These are phyloP conservation scores for Pleurozium schreberi DNA, from an alignment of 225 moss, liverwort and hornwort genomes.

Conservation along the genomic window DNA sequence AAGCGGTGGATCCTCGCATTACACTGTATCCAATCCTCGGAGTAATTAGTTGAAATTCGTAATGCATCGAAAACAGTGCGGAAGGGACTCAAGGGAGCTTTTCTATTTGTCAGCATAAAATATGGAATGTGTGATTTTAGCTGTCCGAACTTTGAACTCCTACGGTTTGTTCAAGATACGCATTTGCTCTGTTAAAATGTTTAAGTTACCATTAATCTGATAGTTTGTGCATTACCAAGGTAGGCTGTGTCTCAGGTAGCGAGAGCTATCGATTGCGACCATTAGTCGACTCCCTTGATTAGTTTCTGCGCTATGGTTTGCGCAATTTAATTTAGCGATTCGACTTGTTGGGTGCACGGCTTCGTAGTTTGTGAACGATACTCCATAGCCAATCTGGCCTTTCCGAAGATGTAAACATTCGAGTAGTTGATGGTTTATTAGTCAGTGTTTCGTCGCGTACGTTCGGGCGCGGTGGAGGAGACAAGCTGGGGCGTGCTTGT, in stretches of 20 bases:
- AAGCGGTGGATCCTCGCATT: conserved; percentile 12
- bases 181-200: neutral
- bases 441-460: neutral
- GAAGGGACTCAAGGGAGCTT: neutral
- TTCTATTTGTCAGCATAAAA: neutral
- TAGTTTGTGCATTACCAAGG: neutral
- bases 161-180: neutral
- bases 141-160: neutral
- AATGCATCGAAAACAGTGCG: neutral
- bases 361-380: neutral
- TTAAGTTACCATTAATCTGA: neutral
- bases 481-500: conserved; percentile 15
- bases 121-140: neutral
- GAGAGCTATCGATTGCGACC: neutral
- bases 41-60: neutral
- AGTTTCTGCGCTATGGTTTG: neutral
- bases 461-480: conserved; percentile 7
- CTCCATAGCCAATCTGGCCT: neutral
- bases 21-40: neutral
- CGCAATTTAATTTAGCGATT: neutral
- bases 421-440: neutral
- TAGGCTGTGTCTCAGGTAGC: neutral
- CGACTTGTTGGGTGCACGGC: neutral
- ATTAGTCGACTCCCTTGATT: neutral
- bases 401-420: neutral